These are phyloP conservation scores for Tephrocybe sp. DNA, from an alignment of 768 basidiomycete species.

Conservation along the genomic window DNA sequence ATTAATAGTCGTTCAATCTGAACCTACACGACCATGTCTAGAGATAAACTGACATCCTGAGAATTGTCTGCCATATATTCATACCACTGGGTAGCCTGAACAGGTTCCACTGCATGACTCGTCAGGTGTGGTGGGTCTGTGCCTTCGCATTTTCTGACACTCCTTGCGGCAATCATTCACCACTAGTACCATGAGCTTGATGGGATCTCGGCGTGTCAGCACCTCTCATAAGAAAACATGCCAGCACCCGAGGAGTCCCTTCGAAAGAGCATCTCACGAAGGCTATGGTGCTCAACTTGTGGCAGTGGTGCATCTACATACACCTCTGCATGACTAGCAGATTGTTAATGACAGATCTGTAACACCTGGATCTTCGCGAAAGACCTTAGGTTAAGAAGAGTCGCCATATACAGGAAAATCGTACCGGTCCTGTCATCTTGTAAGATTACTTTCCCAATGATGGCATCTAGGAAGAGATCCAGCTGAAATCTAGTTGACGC, in stretches of 20 bases:
- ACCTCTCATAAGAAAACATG: too few relatives aligned
- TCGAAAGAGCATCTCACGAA: not conserved
- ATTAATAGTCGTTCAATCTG: too few relatives aligned
- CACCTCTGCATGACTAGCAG: not conserved
- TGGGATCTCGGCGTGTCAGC: too few relatives aligned
- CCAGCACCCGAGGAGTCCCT: not conserved
- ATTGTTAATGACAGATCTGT: not conserved
- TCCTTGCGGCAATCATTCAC: not conserved
- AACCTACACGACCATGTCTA: too few relatives aligned
- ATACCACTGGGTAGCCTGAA: not conserved
- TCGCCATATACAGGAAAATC: too few relatives aligned
- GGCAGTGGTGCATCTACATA: not conserved
- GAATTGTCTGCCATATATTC: too few relatives aligned
- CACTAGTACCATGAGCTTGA: not conserved
- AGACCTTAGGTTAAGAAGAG: too few relatives aligned
- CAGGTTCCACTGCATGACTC: not conserved
- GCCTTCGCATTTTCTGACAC: not conserved
- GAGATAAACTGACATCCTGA: too few relatives aligned
- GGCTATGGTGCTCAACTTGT: not conserved
- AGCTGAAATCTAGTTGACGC: not conserved
- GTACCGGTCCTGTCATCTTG: not conserved
- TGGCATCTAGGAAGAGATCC: slow-evolving; percentile 1
- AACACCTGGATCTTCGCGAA: not conserved
- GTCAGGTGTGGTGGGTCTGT: not conserved
- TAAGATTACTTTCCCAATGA: not conserved